Evolutionary conservation across 305 asterid genomes (phyloP).

Genomic region (Striga hermonthica): DNA sequence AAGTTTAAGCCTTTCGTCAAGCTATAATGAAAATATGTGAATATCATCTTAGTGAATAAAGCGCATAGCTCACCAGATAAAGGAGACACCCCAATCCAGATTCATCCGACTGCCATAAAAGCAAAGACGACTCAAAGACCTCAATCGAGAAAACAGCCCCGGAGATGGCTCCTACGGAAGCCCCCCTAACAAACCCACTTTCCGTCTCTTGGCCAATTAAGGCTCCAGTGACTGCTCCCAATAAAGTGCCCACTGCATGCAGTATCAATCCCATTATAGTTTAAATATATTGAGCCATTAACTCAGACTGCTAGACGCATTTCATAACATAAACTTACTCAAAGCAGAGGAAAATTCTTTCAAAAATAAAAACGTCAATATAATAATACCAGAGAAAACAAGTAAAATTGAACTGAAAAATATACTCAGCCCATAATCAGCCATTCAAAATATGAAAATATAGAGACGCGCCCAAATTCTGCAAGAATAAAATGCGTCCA

Average conservation of each 20-base stretch:
- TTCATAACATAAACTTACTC: background rate
- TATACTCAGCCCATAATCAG: slow-evolving; percentile 1
- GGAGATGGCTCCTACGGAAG: slow-evolving; percentile 97
- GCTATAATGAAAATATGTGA: too few species aligned
- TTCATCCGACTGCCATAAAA: slow-evolving; percentile 91
- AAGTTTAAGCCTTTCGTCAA: background rate
- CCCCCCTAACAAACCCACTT: slow-evolving; percentile 95
- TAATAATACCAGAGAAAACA: background rate
- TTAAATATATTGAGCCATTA: background rate
- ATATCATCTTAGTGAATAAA: background rate
- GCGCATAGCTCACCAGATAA: slow-evolving; percentile 63
- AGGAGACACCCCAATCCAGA: slow-evolving; percentile 90
- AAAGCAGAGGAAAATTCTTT: background rate
- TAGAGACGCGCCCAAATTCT: background rate
- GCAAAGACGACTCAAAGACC: slow-evolving; percentile 84
- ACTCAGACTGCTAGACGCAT: background rate
- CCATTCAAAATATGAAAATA: slow-evolving; percentile 10
- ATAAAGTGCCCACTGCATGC: slow-evolving; percentile 81
- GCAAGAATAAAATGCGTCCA: background rate
- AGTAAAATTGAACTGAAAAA: background rate
- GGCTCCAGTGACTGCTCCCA: slow-evolving; percentile 98
- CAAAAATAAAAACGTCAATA: slow-evolving; percentile 6
- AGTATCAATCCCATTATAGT: slow-evolving; percentile 23
- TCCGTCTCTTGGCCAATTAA: slow-evolving; percentile 97
- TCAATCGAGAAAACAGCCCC: slow-evolving; percentile 99